Evolutionary conservation across 2,329 filamentous ascomycete species (phyloP), one percentile per base, ranked within the genome.

Genomic region (Ambrosiella beaveri): DNA sequence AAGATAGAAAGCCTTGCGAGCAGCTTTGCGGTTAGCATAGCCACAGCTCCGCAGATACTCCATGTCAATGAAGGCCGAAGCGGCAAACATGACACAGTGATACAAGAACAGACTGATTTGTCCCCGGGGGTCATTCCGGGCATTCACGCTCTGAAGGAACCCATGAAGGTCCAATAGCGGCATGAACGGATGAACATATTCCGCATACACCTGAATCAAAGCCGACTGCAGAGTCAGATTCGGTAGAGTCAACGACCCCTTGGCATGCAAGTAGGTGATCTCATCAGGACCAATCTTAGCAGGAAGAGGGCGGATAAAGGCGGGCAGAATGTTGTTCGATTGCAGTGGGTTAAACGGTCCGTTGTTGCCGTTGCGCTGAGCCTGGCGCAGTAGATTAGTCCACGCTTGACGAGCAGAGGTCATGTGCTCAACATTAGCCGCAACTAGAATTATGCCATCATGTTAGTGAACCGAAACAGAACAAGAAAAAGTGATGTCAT

Each of bases 171-270:
- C 88, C 62, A 96, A 72, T 38, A 95, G 74, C 27, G 91, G 91
- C 88, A 96, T 95, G 68, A 88, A 96, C 0, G 90, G 88, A 68
- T 96, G 86, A 7, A 96, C 88, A 68, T 85, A 95, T 71, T 95
- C 86, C 61, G 91, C 77, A 65, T 93, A 96, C 44, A 82, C 82
- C 64, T 84, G 82, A 13, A 97, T 73, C 49, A 96, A 76, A 60
- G 89, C 88, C 67, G 86, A 88, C 65, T 91, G 86, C 40, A 96
- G 74, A 3, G 73, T 71, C 3, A 76, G 70, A 45, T 79, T 75
- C 1, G 91, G 91, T 45, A 96, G 78, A 1, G 82, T 82, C 63
- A 96, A 73, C 1, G 89, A 89, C 3, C 89, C 89, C 73, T 95
- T 96, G 66, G 82, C 79, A 62, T 84, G 79, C 59, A 96, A 76